Evolutionary conservation across 1,139 yeast genomes (phyloP), one percentile per base, ranked within the genome.

Genomic region (Pichia sp.): DNA sequence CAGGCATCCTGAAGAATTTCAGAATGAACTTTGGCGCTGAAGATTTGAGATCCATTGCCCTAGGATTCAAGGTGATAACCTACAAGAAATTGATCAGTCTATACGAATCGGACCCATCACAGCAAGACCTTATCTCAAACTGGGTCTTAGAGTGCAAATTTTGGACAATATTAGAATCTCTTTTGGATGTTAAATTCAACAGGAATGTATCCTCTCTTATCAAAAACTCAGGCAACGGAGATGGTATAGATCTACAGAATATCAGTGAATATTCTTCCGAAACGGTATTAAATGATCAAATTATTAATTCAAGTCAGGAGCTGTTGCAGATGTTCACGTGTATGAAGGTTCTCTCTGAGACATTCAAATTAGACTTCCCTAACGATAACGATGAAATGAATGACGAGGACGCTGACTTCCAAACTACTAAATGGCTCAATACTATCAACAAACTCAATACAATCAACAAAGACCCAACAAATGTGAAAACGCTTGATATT

Each of bases 71-170:
- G 40, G 56, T 72, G 21, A 62, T 75, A 15, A 61, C 80, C 3
- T 77, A 81, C 57, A 39, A 55, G 53, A 51, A 64, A 51, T 57
- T 68, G 38, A 34, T 70, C 53, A 44, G 64, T 40, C 38, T 52
- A 41, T 40, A 51, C 43, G 43, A 58, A 42, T 42, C 49, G 8
- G 39, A 33, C 23, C 27, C 35, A 11, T 30, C 33, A 10, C 32
- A 38, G 11, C 32, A 35, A 5, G 46, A 39, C 3, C 46, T 46
- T 2, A 50, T 56, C 30, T 56, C 55, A 15, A 67, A 69, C 48
- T 78, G 83, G 79, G 74, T 72, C 42, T 60, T 84, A 32, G 96
- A 87, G 51, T 74, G 85, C 2, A 76, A 78, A 47, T 67, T 87
- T 18, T 87, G 96, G 96, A 75, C 76, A 45, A 63, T 87, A 41